Conservation (phyloP, 2,329 filamentous ascomycete genomes). For the Westerdykella ornata region DNA sequence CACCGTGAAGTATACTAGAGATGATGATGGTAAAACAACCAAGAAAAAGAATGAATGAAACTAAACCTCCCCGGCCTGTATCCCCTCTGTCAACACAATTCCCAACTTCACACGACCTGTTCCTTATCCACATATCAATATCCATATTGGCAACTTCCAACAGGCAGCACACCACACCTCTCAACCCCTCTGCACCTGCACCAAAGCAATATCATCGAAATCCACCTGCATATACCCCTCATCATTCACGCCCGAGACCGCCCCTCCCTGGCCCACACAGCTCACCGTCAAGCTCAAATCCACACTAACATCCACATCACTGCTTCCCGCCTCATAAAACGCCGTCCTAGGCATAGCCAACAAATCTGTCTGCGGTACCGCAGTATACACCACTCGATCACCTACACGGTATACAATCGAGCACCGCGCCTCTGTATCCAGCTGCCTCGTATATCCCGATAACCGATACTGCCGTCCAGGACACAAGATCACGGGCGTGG, state of each 20-base stretch:
- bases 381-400: conserved; percentile 9
- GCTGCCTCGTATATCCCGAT: conserved; percentile 10
- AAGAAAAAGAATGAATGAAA: no score
- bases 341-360: conserved; percentile 3
- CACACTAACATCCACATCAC: conserved; percentile 14
- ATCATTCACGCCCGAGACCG: conserved; percentile 9
- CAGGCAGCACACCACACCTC: background rate
- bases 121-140: background rate
- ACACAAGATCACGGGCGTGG: conserved; percentile 23
- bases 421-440: conserved; percentile 15
- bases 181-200: conserved; percentile 1
- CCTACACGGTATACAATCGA: conserved; percentile 14
- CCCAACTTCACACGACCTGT: background rate
- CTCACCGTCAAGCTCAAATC: conserved; percentile 16
- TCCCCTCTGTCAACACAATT: no score
- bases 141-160: background rate
- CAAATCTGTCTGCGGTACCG: conserved; percentile 14
- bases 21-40: no score
- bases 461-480: conserved; percentile 21
- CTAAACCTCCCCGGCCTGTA: no score
- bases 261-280: conserved; percentile 17
- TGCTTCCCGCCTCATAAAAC: conserved; percentile 16
- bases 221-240: conserved; percentile 16
- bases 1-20: no score
- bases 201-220: conserved; percentile 9